Evolutionary conservation across 768 basidiomycete genomes (phyloP).

Genomic region (Daedaleopsis nitida): DNA sequence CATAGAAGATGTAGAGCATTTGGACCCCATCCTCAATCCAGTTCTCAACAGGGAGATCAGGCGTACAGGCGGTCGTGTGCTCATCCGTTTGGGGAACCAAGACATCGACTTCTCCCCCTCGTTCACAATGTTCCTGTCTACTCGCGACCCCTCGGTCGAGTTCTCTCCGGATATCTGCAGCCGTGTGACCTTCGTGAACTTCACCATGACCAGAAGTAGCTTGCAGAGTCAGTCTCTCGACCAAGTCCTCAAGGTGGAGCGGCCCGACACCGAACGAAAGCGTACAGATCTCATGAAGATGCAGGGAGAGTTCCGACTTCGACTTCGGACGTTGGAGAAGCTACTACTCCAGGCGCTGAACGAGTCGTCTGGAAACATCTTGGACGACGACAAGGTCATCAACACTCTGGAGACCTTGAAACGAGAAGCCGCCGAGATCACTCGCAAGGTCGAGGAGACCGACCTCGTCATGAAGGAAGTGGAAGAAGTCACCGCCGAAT

Average conservation of each 20-base stretch:
- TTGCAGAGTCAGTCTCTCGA: constrained; percentile 97
- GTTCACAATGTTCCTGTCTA: constrained; percentile 99
- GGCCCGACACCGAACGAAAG: constrained; percentile 95
- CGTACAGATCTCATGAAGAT: constrained; percentile 97
- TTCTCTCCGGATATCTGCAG: constrained; percentile 99
- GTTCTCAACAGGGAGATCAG: constrained; percentile 97
- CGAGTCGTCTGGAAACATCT: constrained; percentile 94
- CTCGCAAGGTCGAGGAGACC: constrained; percentile 94
- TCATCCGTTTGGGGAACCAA: constrained; percentile 95
- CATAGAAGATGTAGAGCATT: constrained; percentile 96
- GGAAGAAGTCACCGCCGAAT: constrained; percentile 93
- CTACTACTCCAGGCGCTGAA: constrained; percentile 92
- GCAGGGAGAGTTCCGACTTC: constrained; percentile 95
- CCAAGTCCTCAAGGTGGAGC: constrained; percentile 94
- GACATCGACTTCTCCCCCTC: constrained; percentile 99
- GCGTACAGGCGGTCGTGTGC: constrained; percentile 93
- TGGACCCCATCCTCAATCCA: constrained; percentile 96
- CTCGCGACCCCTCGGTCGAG: constrained; percentile 94
- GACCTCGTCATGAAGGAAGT: constrained; percentile 96
- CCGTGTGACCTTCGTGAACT: constrained; percentile 93
- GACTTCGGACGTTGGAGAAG: constrained; percentile 90
- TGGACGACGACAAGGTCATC: constrained; percentile 99
- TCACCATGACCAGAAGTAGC: constrained; percentile 98
- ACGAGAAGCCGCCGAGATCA: constrained; percentile 94
- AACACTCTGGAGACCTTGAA: constrained; percentile 95